Base-by-base conservation (phyloP, 2,329 filamentous ascomycete species). In the Trichoderma harzianum region DNA sequence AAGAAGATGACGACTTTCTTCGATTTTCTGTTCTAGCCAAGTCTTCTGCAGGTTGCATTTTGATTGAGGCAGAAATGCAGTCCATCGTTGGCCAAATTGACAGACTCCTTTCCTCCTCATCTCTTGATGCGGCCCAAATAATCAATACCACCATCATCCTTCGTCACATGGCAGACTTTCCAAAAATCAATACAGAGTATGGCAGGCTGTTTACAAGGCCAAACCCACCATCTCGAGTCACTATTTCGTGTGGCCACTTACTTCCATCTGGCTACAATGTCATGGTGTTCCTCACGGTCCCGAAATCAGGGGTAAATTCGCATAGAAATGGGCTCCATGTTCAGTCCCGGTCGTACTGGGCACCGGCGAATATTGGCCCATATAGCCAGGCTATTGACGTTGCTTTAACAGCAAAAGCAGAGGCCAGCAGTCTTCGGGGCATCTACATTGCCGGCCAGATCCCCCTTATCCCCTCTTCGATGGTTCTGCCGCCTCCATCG, bases 301-400 rank as follows among this genome's bases (percentile, higher is more conserved):
- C 84, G 28, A 74, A 77, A 1, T 73, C 73, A 2, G 73, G 80
- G 26, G 71, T 74, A 10, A 73, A 67, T 6, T 68, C 69, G n/a
- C 76, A 79, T 36, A 81, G 92, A 82, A 85, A 86, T 66, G 89
- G 89, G 0, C 86, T 98, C 1, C 96, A 99, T 80, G 95, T 99
- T 7, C 96, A 98, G 82, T 95, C 93, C 4, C 86, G 93, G 51
- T 97, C 94, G 12, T 98, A 98, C 85, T 99, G 96, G 96, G 96
- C 96, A 0, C 96, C 96, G 0, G 95, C 96, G 24, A 98, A 98
- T 78, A 98, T 99, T 69, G 96, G 96, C 0, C 96, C 96, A 0
- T 98, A 98, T 81, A 98, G 95, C 70, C 96, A 99, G 83, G 94
- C 94, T 5, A 90, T 96, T 64, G 85, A 87, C 2, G 82, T 89